A percentile compares a stretch with the other conserved stretches of the same genome.
These are phyloP conservation scores for Tuber microsphaerosporum DNA, from an alignment of 495 filamentous ascomycete species.

Conservation along the genomic window DNA sequence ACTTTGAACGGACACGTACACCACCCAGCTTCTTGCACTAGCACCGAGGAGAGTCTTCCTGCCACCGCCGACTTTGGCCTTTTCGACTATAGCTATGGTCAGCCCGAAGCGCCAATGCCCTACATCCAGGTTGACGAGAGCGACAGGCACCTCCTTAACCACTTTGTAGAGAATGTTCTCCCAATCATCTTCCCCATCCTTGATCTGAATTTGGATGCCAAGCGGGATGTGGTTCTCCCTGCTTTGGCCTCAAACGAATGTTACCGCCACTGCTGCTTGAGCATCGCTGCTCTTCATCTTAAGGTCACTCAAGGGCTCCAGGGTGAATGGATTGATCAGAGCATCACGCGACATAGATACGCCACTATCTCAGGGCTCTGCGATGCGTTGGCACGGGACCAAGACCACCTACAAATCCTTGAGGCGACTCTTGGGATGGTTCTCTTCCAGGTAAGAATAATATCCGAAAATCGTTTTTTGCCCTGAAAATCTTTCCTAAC, in stretches of 20 bases:
- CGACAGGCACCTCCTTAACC: constrained; percentile 78
- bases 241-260: constrained; percentile 82
- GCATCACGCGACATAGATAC: constrained; percentile 89
- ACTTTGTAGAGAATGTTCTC: constrained; percentile 84
- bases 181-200: constrained; percentile 85
- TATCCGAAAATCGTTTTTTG: neutral
- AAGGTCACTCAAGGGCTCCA: constrained; percentile 62
- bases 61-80: constrained; percentile 52
- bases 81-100: constrained; percentile 65
- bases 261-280: constrained; percentile 92
- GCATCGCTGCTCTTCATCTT: constrained; percentile 88
- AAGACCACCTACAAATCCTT: constrained; percentile 76
- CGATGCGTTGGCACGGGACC: constrained; percentile 70
- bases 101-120: constrained; percentile 51
- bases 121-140: constrained; percentile 77
- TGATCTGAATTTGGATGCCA: constrained; percentile 72
- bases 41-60: constrained; percentile 32
- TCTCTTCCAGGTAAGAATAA: constrained; percentile 64
- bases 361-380: constrained; percentile 81
- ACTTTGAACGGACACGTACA: constrained; percentile 18
- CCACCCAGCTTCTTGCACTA: constrained; percentile 8
- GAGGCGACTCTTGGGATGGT: constrained; percentile 95
- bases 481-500: constrained; percentile 3
- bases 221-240: constrained; percentile 72
- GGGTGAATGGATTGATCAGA: constrained; percentile 74